A percentile compares a stretch with the other conserved stretches of the same genome.
These are phyloP conservation scores for Amanita jacksonii DNA, from an alignment of 768 basidiomycete species.

Conservation along the genomic window DNA sequence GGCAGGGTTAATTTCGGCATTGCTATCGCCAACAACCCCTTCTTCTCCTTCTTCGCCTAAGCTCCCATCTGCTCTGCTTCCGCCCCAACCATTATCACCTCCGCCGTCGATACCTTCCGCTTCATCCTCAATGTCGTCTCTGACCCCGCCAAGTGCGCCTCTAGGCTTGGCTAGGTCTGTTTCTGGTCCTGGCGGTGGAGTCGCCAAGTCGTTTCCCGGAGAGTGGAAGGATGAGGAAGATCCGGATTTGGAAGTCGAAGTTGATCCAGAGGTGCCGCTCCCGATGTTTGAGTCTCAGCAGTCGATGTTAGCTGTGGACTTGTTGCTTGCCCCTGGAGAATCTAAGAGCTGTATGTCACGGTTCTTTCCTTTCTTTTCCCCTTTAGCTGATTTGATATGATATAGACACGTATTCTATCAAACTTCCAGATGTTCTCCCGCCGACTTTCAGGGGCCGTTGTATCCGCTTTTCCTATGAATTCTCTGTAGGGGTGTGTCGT, in stretches of 20 bases:
- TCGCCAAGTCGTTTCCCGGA: too few species aligned
- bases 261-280: conserved; percentile 57
- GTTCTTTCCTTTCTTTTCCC: conserved; percentile 2
- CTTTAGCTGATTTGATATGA: conserved; percentile 2
- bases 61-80: too few species aligned
- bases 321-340: conserved; percentile 75
- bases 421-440: conserved; percentile 71
- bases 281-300: conserved; percentile 84
- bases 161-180: conserved; percentile 13
- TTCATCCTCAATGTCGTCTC: background rate
- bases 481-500: conserved; percentile 82
- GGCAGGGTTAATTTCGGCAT: conserved; percentile 35
- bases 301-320: conserved; percentile 83
- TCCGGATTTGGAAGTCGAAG: conserved; percentile 25
- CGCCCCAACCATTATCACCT: conserved; percentile 2
- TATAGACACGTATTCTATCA: conserved; percentile 71
- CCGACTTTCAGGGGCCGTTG: conserved; percentile 85
- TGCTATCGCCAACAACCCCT: conserved; percentile 39
- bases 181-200: too few species aligned
- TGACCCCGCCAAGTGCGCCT: conserved; percentile 11
- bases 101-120: background rate
- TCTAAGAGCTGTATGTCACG: conserved; percentile 72
- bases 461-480: conserved; percentile 80
- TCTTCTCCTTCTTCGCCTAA: conserved; percentile 16
- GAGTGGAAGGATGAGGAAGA: background rate